phyloP scores from a whole-genome alignment of 768 basidiomycete species.

The Mrakia frigida region DNA sequence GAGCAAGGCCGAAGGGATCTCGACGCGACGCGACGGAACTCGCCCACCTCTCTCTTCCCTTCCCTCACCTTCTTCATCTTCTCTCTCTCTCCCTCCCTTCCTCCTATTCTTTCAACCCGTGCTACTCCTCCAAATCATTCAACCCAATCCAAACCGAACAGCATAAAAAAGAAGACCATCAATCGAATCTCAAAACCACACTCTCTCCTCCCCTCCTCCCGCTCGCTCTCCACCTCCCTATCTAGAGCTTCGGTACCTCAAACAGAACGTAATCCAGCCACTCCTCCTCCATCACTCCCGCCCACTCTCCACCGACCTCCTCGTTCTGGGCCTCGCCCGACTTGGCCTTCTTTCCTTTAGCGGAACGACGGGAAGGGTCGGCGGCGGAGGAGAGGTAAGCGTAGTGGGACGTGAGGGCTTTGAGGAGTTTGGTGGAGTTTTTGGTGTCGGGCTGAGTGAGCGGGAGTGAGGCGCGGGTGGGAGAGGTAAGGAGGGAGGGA shows the following conservation, averaged over 20 bases:
- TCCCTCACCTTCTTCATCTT: not conserved
- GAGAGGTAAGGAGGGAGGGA: too few relatives aligned
- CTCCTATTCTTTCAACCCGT: too few relatives aligned
- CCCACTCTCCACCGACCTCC: not conserved
- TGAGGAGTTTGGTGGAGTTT: conserved; percentile 69
- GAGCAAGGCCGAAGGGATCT: too few relatives aligned
- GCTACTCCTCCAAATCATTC: too few relatives aligned
- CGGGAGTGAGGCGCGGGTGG: too few relatives aligned
- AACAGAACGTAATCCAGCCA: conserved; percentile 91
- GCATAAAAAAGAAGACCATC: not conserved
- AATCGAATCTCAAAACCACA: not conserved
- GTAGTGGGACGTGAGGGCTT: conserved; percentile 68
- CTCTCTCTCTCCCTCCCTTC: too few relatives aligned
- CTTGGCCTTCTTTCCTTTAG: not conserved
- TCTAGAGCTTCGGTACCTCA: conserved; percentile 79
- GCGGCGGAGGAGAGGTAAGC: conserved; percentile 71
- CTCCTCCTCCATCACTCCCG: conserved; percentile 78
- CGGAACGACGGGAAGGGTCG: conserved; percentile 44
- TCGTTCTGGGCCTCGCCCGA: not conserved
- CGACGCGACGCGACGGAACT: too few relatives aligned
- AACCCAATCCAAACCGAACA: not conserved
- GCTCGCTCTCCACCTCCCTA: too few relatives aligned
- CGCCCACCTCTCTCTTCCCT: not conserved
- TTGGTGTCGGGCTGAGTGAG: conserved; percentile 68
- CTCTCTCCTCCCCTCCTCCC: not conserved